Base-by-base conservation (phyloP, 768 basidiomycete genomes). In the Leccinum longicurvipes region DNA sequence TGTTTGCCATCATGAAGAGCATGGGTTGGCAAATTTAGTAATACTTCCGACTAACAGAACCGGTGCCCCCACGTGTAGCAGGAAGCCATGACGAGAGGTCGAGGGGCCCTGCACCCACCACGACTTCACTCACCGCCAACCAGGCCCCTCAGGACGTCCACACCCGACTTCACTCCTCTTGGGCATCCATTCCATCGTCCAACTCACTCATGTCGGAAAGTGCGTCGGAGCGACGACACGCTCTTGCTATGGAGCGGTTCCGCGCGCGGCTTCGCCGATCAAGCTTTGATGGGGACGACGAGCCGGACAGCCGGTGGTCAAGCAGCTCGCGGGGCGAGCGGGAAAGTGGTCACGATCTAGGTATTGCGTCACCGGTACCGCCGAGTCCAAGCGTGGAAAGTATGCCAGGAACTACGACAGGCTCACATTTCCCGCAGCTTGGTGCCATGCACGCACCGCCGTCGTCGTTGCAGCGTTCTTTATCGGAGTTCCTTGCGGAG, bases 121-220 rank as follows among this genome's bases (percentile, higher is more conserved):
- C 48, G 41, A 56, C 54, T 28, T 4, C 51, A 48, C 19, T 28
- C 53, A 51, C 44, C 14, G 25, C 25, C 49, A 61, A 45, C 50
- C 59, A 52, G 19, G 21, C 7, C 17, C 49, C 51, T 28, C 49
- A 60, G 17, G 64, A 63, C 47, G 29, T 55, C 41, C 60, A 62
- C 36, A 15, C 58, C 12, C 64, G 65, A 34, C 39, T 57, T 27
- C 67, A 67, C 31, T 49, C 66, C 27, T 64, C 73, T 3, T 65
- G 73, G 55, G 31, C 73, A 15, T 68, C 73, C 29, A 58, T 71
- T 17, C 69, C 72, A 6, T 66, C 71, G 9, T 70, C 74, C 23
- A 79, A 73, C 32, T 76, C 74, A 0, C 73, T 77, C 44, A 72
- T 77, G 39, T 71, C 74, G 1, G 80, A 81, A 60, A 79, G 70